These are phyloP conservation scores for Sphagnum magellanicum DNA, from an alignment of 228 moss, liverwort and hornwort species.

Conservation along the genomic window DNA sequence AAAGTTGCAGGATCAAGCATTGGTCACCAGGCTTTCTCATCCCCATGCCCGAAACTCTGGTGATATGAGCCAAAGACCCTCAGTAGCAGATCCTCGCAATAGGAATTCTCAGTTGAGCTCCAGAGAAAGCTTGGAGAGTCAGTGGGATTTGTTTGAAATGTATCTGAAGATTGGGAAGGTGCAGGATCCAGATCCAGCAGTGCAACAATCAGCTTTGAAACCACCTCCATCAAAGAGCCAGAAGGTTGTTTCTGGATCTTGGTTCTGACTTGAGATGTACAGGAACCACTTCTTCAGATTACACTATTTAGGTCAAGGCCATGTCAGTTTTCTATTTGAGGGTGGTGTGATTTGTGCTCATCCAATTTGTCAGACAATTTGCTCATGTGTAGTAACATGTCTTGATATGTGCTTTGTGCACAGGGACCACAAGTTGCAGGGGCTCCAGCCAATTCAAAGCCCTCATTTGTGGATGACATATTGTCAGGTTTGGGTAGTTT, in stretches of 20 bases:
- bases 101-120: conserved; percentile 2
- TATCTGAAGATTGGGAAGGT: conserved; percentile 7
- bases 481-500: conserved; percentile 65
- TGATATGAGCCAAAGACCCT: conserved; percentile 6
- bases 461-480: conserved; percentile 66
- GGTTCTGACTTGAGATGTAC: neutral
- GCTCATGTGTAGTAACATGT: neutral
- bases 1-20: no score
- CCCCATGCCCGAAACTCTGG: conserved; percentile 2
- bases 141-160: conserved; percentile 14
- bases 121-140: conserved; percentile 3
- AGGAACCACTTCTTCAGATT: neutral
- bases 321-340: neutral
- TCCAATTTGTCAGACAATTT: neutral
- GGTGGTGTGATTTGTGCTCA: neutral
- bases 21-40: no score
- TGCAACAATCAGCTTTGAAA: conserved; percentile 6
- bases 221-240: conserved; percentile 38
- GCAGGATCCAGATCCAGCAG: neutral
- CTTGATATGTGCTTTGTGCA: neutral
- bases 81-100: conserved; percentile 3
- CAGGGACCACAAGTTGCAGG: conserved; percentile 10
- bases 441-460: conserved; percentile 2
- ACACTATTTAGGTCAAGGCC: neutral
- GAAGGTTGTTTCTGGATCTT: conserved; percentile 19